Evolutionary conservation across 345 rosid species (phyloP).

Genomic region (Bruguiera parviflora): DNA sequence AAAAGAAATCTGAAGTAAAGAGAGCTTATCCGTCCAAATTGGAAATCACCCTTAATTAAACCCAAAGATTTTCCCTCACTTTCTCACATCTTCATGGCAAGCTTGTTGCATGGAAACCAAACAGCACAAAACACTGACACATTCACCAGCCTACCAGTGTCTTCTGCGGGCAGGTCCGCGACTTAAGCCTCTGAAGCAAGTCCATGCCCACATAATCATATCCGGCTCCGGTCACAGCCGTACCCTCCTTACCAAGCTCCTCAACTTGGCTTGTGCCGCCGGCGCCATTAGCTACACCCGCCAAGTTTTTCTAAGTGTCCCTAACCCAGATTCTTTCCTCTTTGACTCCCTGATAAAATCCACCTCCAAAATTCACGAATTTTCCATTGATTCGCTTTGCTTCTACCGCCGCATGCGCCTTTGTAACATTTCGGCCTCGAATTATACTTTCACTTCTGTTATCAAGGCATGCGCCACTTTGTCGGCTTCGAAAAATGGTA

Average conservation of each 20-base stretch:
- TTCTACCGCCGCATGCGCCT: conserved; percentile 58
- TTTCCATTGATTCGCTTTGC: conserved; percentile 43
- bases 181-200: conserved; percentile 59
- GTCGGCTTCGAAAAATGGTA: conserved; percentile 44
- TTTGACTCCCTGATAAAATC: conserved; percentile 57
- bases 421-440: conserved; percentile 41
- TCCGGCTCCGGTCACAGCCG: conserved; percentile 53
- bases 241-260: conserved; percentile 71
- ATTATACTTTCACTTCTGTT: conserved; percentile 70
- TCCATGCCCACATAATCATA: conserved; percentile 51
- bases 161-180: conserved; percentile 68
- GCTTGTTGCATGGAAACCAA: conserved; percentile 35
- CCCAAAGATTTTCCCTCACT: not conserved
- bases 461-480: conserved; percentile 67
- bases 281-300: conserved; percentile 49
- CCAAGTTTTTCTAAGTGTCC: conserved; percentile 48
- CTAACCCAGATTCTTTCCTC: conserved; percentile 67
- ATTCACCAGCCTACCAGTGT: conserved; percentile 52
- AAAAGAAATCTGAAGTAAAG: too few relatives aligned
- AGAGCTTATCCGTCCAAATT: too few relatives aligned
- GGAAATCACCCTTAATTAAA: too few relatives aligned
- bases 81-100: conserved; percentile 25
- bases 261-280: conserved; percentile 56
- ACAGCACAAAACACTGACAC: conserved; percentile 15
- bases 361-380: conserved; percentile 42